Percentiles rank a stretch among this genome's conserved stretches.
These are phyloP conservation scores for Saccharomyces hybrid DNA, from an alignment of 1,139 yeast genomes.

Conservation along the genomic window DNA sequence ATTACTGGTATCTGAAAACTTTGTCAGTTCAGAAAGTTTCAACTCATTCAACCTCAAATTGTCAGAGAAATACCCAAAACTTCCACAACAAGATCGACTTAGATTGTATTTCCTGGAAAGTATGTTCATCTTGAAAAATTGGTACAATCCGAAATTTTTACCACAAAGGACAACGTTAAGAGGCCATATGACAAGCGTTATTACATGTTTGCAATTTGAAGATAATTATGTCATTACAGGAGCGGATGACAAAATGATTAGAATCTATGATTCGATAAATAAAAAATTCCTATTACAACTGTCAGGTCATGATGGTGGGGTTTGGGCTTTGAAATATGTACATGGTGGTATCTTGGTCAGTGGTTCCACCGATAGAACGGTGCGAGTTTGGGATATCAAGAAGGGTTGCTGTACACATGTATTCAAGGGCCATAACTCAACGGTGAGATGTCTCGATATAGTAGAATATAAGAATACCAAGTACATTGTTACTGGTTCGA, in stretches of 20 bases:
- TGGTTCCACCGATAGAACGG: constrained; percentile 88
- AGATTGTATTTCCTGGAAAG: constrained; percentile 3
- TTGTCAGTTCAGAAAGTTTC: constrained; percentile 35
- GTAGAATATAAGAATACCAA: constrained; percentile 56
- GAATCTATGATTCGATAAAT: constrained; percentile 69
- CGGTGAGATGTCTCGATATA: constrained; percentile 84
- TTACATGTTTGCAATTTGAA: constrained; percentile 90
- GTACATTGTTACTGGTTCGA: constrained; percentile 75
- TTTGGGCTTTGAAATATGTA: constrained; percentile 89
- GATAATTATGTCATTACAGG: constrained; percentile 88
- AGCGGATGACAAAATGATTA: constrained; percentile 77
- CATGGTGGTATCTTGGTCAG: constrained; percentile 54
- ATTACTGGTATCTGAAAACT: constrained; percentile 47
- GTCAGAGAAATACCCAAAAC: constrained; percentile 1
- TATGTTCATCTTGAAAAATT: constrained; percentile 45
- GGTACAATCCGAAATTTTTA: constrained; percentile 70
- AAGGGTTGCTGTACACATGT: constrained; percentile 52
- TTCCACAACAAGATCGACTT: constrained; percentile 2
- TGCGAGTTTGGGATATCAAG: constrained; percentile 77
- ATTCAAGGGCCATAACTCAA: constrained; percentile 84
- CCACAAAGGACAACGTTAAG: constrained; percentile 66
- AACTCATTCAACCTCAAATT: not conserved
- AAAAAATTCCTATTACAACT: constrained; percentile 64
- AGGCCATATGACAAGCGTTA: constrained; percentile 75
- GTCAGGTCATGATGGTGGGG: constrained; percentile 93